Percentiles rank a stretch among this genome's conserved stretches.
Evolutionary conservation across 768 basidiomycete species (phyloP).

Genomic region (Hemileccinum rubropunctum): DNA sequence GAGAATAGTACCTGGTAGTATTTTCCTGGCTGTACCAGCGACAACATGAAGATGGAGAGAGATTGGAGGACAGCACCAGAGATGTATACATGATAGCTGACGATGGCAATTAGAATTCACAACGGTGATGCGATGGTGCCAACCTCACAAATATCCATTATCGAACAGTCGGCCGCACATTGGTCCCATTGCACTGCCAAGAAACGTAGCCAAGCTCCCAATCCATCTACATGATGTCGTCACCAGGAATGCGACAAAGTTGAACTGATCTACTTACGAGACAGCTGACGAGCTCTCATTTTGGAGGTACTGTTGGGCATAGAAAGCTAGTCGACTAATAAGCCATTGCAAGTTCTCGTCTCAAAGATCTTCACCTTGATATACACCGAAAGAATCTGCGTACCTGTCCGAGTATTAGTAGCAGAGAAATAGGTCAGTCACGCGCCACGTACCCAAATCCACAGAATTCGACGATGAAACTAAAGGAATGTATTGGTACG

Average conservation of each 20-base stretch:
- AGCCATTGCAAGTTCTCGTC: not conserved
- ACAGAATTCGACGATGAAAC: constrained; percentile 26
- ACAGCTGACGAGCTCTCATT: constrained; percentile 21
- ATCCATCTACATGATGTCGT: constrained; percentile 20
- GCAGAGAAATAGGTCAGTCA: not conserved
- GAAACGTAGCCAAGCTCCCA: constrained; percentile 18
- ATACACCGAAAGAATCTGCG: constrained; percentile 23
- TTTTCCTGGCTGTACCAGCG: constrained; percentile 31
- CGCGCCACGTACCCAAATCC: constrained; percentile 19
- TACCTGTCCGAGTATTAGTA: constrained; percentile 11
- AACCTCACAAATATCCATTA: constrained; percentile 28
- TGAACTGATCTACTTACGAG: constrained; percentile 13
- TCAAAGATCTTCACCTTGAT: constrained; percentile 17
- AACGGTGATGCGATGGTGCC: not conserved
- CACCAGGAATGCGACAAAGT: not conserved
- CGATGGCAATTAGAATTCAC: not conserved
- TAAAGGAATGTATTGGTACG: constrained; percentile 2
- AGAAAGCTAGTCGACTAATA: constrained; percentile 16
- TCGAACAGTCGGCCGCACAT: constrained; percentile 25
- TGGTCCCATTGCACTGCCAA: constrained; percentile 16
- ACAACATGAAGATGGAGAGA: constrained; percentile 38
- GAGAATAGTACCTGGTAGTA: not conserved
- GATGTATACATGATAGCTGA: constrained; percentile 18
- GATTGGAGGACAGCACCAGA: constrained; percentile 26
- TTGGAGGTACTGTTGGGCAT: constrained; percentile 17